Conservation (phyloP, 495 filamentous ascomycete species). For the Aspergillus affinis region DNA sequence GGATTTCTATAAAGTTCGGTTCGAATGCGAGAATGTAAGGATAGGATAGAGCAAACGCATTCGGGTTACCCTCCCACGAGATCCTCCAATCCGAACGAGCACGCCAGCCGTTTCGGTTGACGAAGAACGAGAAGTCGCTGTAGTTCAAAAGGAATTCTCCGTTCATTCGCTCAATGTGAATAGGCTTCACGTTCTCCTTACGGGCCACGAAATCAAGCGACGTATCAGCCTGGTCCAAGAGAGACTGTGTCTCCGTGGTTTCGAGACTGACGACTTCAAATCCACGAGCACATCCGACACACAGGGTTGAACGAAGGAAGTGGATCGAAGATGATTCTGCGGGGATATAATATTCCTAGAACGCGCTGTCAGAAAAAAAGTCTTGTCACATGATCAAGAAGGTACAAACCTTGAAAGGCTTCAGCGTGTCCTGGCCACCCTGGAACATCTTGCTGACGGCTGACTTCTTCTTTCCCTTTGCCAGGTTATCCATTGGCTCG, state of each 20-base stretch:
- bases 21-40: slow-evolving; percentile 98
- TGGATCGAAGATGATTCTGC: slow-evolving; percentile 95
- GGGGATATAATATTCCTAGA: slow-evolving; percentile 92
- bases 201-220: slow-evolving; percentile 94
- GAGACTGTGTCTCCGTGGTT: slow-evolving; percentile 93
- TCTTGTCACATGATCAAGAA: background rate
- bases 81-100: slow-evolving; percentile 95
- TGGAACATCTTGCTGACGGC: slow-evolving; percentile 94
- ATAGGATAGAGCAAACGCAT: slow-evolving; percentile 86
- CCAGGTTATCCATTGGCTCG: slow-evolving; percentile 90
- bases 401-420: slow-evolving; percentile 76
- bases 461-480: slow-evolving; percentile 84
- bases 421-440: slow-evolving; percentile 87
- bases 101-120: slow-evolving; percentile 97
- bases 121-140: slow-evolving; percentile 97
- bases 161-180: slow-evolving; percentile 94
- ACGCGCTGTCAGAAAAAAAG: slow-evolving; percentile 5
- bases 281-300: slow-evolving; percentile 89
- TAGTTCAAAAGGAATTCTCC: slow-evolving; percentile 98
- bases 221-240: slow-evolving; percentile 97
- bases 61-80: slow-evolving; percentile 92
- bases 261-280: slow-evolving; percentile 98
- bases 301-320: slow-evolving; percentile 94
- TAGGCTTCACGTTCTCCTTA: slow-evolving; percentile 91
- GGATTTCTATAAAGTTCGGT: slow-evolving; percentile 96